phyloP scores from a whole-genome alignment of 148 eudicot species.

The Drosera capensis region DNA sequence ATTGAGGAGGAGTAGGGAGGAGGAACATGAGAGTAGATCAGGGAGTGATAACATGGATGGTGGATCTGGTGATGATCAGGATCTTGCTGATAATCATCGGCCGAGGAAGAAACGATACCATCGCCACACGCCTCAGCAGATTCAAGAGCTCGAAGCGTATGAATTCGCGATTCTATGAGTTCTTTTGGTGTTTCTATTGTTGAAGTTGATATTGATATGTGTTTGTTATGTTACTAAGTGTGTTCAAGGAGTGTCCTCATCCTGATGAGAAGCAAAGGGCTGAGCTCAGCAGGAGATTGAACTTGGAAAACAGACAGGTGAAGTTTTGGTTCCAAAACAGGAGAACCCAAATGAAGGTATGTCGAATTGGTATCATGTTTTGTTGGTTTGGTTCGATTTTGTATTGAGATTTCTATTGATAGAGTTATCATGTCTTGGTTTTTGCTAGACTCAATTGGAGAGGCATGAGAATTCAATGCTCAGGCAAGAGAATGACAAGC shows the following conservation, averaged over 20 bases:
- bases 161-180: not conserved
- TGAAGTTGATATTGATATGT: conserved; percentile 1
- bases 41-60: conserved; percentile 86
- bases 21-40: conserved; percentile 94
- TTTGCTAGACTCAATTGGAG: conserved; percentile 69
- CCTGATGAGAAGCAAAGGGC: conserved; percentile 97
- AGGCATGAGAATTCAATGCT: conserved; percentile 82
- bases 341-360: conserved; percentile 91
- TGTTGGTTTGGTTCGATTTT: conserved; percentile 4
- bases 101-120: conserved; percentile 82
- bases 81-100: conserved; percentile 54
- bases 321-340: conserved; percentile 99
- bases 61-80: conserved; percentile 83
- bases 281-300: conserved; percentile 82
- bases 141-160: conserved; percentile 97
- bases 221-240: conserved; percentile 19
- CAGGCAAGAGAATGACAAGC: conserved; percentile 88
- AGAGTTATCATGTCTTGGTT: not conserved
- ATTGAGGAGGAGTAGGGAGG: conserved; percentile 42
- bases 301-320: conserved; percentile 79
- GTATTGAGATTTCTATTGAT: conserved; percentile 3
- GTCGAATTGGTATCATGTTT: conserved; percentile 3
- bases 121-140: conserved; percentile 97
- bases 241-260: conserved; percentile 95
- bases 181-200: not conserved